Evolutionary conservation across 495 filamentous ascomycete species (phyloP).

Genomic region (Neurospora terricola): DNA sequence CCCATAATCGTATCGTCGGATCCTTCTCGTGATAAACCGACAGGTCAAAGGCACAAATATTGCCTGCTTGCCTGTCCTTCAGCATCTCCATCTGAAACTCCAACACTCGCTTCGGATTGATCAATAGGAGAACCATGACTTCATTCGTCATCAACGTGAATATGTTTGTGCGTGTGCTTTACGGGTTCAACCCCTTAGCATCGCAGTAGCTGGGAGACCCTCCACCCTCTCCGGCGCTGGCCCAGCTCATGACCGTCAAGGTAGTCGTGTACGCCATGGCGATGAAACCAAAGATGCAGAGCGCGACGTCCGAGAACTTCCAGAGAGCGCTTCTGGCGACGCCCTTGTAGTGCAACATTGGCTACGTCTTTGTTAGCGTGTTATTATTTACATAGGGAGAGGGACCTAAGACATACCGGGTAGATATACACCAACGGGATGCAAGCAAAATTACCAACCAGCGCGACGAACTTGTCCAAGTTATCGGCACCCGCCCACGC

Average conservation of each 20-base stretch:
- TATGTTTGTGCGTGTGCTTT: neutral
- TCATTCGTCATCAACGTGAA: neutral
- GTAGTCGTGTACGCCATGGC: conserved; percentile 86
- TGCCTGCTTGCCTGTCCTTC: neutral
- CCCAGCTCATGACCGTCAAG: conserved; percentile 79
- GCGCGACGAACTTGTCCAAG: conserved; percentile 91
- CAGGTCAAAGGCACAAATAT: neutral
- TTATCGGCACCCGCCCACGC: conserved; percentile 89
- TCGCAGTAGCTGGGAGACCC: conserved; percentile 42
- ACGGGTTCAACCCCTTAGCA: conserved; percentile 8
- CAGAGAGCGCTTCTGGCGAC: conserved; percentile 57
- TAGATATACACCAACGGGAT: conserved; percentile 97
- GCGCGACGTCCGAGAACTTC: conserved; percentile 56
- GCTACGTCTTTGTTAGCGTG: conserved; percentile 40
- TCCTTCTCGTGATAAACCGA: neutral
- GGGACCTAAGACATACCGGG: conserved; percentile 53
- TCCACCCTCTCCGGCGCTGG: conserved; percentile 29
- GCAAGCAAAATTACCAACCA: conserved; percentile 95
- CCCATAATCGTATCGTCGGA: neutral
- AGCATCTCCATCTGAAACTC: neutral
- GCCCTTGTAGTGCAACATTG: conserved; percentile 75
- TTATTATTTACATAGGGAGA: neutral
- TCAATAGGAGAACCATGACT: neutral
- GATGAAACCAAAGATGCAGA: conserved; percentile 71
- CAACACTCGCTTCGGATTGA: neutral